Base-by-base conservation (phyloP, 1,284 basidiomycete genomes). In the Apiotrichum akiyoshidainum region DNA sequence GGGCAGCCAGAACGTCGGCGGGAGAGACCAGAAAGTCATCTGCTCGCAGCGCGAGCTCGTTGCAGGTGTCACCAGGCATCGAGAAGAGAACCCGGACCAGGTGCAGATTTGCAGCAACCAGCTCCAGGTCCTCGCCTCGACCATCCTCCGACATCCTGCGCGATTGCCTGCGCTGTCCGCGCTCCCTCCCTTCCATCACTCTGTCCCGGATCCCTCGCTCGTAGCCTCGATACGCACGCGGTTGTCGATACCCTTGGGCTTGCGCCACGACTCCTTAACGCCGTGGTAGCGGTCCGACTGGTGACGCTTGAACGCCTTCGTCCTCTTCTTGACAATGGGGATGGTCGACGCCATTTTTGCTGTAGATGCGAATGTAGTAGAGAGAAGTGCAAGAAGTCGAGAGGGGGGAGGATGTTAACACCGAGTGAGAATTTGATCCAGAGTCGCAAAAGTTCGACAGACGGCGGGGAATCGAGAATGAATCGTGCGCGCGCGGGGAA, bases 241-340 rank as follows among this genome's bases (percentile, higher is more conserved):
- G 86, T 93, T 93, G 79, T 93, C 92, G 73, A 93, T 93, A 89
- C 91, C 79, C 86, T 94, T 95, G 69, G 92, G 92, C 83, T 95
- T 97, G 80, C 93, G 85, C 94, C 93, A 97, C 84, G 89, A 83
- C 84, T 94, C 92, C 85, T 93, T 93, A 70, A 97, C 92, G 68
- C 87, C 83, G 79, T 89, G 85, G 83, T 95, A 97, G 78, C 94
- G 88, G 83, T 96, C 93, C 58, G 91, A 94, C 82, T 97, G 93
- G 81, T 96, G 93, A 80, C 93, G 90, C 90, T 94, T 95, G 90
- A 96, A 95, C 75, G 82, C 81, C 82, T 90, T 92, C 71, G 92
- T 95, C 79, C 91, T 88, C 84, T 97, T 97, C 85, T 95, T 95
- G 81, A 96, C 85, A 79, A 95, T 92, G 69, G 87, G 87, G 68